A percentile compares a stretch with the other conserved stretches of the same genome.
These are phyloP conservation scores for Clonostachys byssicola DNA, from an alignment of 2,329 filamentous ascomycete species.

Conservation along the genomic window DNA sequence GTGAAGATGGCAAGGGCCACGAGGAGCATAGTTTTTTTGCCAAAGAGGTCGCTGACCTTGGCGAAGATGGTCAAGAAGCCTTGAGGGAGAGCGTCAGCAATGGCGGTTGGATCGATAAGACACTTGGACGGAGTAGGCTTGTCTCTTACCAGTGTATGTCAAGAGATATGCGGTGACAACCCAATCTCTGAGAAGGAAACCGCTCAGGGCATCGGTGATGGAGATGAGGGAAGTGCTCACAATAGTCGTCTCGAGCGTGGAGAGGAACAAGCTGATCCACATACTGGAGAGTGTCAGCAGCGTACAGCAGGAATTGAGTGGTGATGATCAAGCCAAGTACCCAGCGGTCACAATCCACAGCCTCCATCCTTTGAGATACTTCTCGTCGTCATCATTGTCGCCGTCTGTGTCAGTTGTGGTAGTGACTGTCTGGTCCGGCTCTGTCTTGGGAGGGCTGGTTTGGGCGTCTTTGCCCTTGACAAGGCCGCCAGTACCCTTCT, in stretches of 20 bases:
- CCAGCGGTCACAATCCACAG: background rate
- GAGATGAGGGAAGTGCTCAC: constrained; percentile 45
- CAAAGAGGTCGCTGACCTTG: constrained; percentile 36
- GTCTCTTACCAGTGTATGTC: constrained; percentile 34
- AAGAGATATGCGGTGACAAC: constrained; percentile 43
- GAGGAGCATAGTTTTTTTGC: constrained; percentile 29
- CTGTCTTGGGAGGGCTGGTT: too few species aligned
- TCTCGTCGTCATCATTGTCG: background rate
- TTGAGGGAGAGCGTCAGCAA: constrained; percentile 5
- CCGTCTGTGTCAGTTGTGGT: background rate
- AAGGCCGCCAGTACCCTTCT: too few species aligned
- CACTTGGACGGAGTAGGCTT: background rate
- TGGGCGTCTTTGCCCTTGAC: too few species aligned
- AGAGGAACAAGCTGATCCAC: constrained; percentile 28
- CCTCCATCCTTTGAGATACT: background rate
- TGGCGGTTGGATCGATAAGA: background rate
- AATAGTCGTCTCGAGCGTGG: constrained; percentile 42
- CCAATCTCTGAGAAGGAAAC: constrained; percentile 32
- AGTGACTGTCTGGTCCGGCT: too few species aligned
- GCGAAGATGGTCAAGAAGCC: constrained; percentile 35
- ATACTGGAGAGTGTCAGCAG: constrained; percentile 1
- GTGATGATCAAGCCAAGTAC: background rate
- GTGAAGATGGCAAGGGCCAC: constrained; percentile 28
- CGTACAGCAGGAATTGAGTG: background rate
- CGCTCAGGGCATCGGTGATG: constrained; percentile 30